Conservation (phyloP, 169 alveolate genomes). For the Plasmodium knowlesi region DNA sequence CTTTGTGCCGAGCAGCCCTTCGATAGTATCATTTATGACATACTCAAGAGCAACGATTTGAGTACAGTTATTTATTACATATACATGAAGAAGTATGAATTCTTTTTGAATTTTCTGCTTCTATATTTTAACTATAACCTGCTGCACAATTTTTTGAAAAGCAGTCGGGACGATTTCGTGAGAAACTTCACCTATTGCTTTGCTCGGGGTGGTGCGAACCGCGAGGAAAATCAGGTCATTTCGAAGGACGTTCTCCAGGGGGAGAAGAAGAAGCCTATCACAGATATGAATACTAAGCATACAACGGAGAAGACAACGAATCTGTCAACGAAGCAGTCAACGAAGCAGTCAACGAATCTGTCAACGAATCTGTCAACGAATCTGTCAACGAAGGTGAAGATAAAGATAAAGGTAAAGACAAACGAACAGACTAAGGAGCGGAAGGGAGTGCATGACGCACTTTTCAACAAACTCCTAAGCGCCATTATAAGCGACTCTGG, state of each 20-base stretch:
- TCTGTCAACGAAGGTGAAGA: background rate
- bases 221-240: background rate
- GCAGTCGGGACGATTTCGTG: background rate
- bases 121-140: constrained; percentile 49
- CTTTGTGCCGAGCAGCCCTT: background rate
- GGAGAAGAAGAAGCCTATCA: background rate
- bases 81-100: constrained; percentile 45
- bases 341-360: background rate
- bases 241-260: background rate
- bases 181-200: background rate
- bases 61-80: constrained; percentile 50
- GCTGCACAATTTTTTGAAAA: constrained; percentile 11
- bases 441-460: background rate
- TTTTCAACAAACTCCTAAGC: constrained; percentile 22
- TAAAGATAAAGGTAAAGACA: background rate
- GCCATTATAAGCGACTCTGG: constrained; percentile 12
- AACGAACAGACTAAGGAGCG: background rate
- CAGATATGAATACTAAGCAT: background rate
- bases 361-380: background rate
- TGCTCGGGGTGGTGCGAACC: background rate
- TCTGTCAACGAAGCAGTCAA: background rate
- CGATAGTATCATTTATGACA: constrained; percentile 8
- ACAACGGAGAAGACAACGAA: background rate
- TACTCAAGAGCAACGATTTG: constrained; percentile 32
- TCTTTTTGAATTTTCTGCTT: constrained; percentile 26